These are phyloP conservation scores for Trypanosoma brucei DNA, from an alignment of 208 protist genomes.

Conservation along the genomic window DNA sequence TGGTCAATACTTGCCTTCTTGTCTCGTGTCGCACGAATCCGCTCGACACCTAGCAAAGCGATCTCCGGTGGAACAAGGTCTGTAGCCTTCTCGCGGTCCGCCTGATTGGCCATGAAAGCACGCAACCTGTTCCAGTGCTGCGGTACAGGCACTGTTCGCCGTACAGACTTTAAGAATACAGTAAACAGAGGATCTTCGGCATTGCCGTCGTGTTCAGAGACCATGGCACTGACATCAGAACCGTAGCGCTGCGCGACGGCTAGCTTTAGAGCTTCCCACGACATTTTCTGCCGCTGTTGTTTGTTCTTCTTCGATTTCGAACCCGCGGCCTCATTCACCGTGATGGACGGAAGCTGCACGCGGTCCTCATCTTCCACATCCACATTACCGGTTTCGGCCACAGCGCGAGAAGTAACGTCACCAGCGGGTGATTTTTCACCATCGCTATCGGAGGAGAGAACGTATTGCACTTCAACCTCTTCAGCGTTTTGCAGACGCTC, in stretches of 20 bases:
- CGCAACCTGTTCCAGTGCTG: slow-evolving; percentile 97
- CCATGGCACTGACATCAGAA: slow-evolving; percentile 69
- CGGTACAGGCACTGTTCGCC: slow-evolving; percentile 94
- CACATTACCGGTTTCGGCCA: slow-evolving; percentile 3
- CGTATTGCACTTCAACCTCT: slow-evolving; percentile 38
- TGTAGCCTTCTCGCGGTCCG: slow-evolving; percentile 92
- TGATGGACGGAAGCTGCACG: slow-evolving; percentile 23
- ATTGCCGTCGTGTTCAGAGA: slow-evolving; percentile 96
- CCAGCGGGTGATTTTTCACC: background rate
- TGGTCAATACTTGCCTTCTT: slow-evolving; percentile 97
- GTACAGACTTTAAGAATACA: slow-evolving; percentile 92
- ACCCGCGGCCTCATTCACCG: slow-evolving; percentile 5
- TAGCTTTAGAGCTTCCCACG: slow-evolving; percentile 66
- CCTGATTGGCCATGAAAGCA: slow-evolving; percentile 95
- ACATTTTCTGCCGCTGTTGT: slow-evolving; percentile 45
- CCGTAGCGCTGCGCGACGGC: slow-evolving; percentile 34
- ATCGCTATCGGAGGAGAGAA: slow-evolving; percentile 25
- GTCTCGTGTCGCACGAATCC: slow-evolving; percentile 96
- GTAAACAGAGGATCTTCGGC: slow-evolving; percentile 95
- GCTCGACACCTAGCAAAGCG: slow-evolving; percentile 88
- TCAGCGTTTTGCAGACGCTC: slow-evolving; percentile 25
- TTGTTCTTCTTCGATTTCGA: background rate
- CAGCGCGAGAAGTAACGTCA: background rate
- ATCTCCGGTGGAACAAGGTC: slow-evolving; percentile 96
- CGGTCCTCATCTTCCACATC: slow-evolving; percentile 22